phyloP scores from a whole-genome alignment of 352 stramenopile species.

The Pythium utonaiense region DNA sequence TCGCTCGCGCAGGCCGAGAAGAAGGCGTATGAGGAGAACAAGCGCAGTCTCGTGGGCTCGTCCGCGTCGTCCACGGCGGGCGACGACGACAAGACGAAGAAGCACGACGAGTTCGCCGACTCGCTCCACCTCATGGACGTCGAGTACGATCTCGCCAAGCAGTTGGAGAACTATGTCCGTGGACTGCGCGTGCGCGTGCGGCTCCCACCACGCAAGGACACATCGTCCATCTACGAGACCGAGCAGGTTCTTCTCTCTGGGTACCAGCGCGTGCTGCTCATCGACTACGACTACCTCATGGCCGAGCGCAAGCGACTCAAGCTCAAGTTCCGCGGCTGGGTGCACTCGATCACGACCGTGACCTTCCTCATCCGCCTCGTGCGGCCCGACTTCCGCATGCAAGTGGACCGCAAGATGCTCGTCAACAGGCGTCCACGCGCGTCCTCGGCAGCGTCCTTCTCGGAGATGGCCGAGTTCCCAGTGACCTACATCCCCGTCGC shows the following conservation, averaged over 20 bases:
- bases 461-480: constrained; percentile 52
- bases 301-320: constrained; percentile 61
- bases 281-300: constrained; percentile 74
- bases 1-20: constrained; percentile 68
- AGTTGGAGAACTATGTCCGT: constrained; percentile 56
- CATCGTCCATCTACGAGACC: constrained; percentile 32
- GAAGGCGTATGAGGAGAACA: constrained; percentile 52
- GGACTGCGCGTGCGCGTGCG: constrained; percentile 56
- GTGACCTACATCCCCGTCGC: constrained; percentile 70
- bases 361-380: constrained; percentile 49
- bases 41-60: constrained; percentile 28
- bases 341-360: constrained; percentile 50
- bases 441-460: constrained; percentile 33
- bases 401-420: constrained; percentile 19
- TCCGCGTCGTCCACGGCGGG: not conserved
- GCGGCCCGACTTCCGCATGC: constrained; percentile 48
- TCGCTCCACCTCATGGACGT: constrained; percentile 60
- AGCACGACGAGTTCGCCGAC: constrained; percentile 43
- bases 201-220: constrained; percentile 41
- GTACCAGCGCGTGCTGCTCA: constrained; percentile 63
- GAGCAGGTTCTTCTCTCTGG: constrained; percentile 53
- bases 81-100: constrained; percentile 14
- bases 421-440: constrained; percentile 33
- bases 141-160: constrained; percentile 77
- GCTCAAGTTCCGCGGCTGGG: constrained; percentile 52